Conservation (phyloP, 768 basidiomycete genomes). For the Collybia sordida region DNA sequence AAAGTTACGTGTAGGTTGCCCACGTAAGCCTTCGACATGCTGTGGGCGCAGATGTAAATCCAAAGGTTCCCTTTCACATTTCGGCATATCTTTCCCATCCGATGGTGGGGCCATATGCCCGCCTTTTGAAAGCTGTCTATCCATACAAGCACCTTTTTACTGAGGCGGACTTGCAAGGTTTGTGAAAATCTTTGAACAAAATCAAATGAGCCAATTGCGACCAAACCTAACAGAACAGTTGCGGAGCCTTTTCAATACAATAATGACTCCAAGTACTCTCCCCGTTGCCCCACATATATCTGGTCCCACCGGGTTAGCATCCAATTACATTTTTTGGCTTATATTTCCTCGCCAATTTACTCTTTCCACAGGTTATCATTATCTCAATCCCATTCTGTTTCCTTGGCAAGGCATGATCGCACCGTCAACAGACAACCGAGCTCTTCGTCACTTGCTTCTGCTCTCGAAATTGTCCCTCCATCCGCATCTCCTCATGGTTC, state of each 20-base stretch:
- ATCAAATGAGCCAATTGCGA: background rate
- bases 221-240: constrained; percentile 6
- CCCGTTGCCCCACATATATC: background rate
- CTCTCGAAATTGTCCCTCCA: constrained; percentile 5
- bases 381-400: no score
- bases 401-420: background rate
- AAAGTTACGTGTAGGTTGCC: constrained; percentile 29
- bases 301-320: background rate
- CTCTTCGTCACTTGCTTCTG: constrained; percentile 14
- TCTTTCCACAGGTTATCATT: no score
- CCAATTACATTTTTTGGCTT: no score
- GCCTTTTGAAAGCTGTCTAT: constrained; percentile 30
- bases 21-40: constrained; percentile 32
- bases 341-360: no score
- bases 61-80: constrained; percentile 26
- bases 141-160: constrained; percentile 28
- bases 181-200: background rate
- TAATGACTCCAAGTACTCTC: background rate
- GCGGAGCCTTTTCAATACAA: background rate
- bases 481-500: background rate
- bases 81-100: constrained; percentile 26
- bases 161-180: constrained; percentile 33
- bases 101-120: constrained; percentile 32
- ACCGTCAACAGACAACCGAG: constrained; percentile 13
- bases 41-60: constrained; percentile 19